Base-by-base conservation (phyloP, 1,284 basidiomycete genomes). In the Fistulinella cinereoalba region DNA sequence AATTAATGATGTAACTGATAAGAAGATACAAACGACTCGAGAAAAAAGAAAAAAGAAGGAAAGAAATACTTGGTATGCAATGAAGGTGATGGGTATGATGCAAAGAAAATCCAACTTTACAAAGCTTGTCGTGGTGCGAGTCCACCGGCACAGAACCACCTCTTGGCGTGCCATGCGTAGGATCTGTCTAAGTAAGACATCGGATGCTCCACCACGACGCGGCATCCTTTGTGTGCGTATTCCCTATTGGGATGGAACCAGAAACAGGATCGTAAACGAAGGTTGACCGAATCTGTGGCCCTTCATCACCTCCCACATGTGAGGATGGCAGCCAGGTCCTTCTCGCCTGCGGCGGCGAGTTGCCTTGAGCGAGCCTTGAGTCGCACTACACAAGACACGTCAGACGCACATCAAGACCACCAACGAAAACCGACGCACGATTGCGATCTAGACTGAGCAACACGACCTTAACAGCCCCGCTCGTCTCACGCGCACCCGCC, bases 381-480 rank as follows among this genome's bases (percentile, higher is more conserved):
- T 31, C 89, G 85, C 53, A 92, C 84, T 88, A 41, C 33, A 38
- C 43, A 25, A 18, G 8, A 16, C 28, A 54, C 44, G 46, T 44
- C 47, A 22, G 52, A 52, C 36, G 44, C 23, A 13, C 8, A 5
- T n/a, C n/a, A 19, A 24, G 16, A 21, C 6, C 6, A 39, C 18
- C 16, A 27, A 18, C 25, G 18, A 8, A 44, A 39, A 43, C 44
- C n/a, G 10, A 80, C 88, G 71, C 57, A 90, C 88, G 66, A 78
- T 96, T 97, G 27, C 94, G 83, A 69, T 99, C 96, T 53, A 96
- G 80, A 57, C 87, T 96, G 37, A 98, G 75, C 32, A 99, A 71
- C 1, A 95, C 83, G 34, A 96, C 93, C 69, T 92, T 93, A 29
- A 85, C 80, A 28, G 84, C 80, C 44, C 67, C 68, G 28, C 71